Evolutionary conservation across 2,329 filamentous ascomycete species (phyloP), one percentile per base, ranked within the genome.

Genomic region (Tothia fuscella): DNA sequence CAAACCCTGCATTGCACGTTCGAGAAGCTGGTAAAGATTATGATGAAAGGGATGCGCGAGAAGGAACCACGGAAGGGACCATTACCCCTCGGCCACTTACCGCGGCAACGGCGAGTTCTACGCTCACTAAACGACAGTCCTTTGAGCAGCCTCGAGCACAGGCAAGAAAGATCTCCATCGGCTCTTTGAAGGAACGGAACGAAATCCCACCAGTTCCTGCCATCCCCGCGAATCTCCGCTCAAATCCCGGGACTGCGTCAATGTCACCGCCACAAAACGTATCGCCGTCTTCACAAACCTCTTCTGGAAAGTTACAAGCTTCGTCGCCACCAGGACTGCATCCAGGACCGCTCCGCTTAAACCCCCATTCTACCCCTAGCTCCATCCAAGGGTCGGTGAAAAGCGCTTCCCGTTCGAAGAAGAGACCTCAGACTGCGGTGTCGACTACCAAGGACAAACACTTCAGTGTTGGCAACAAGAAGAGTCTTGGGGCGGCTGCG

Each of bases 151-250:
- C 31, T 6, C 26, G 13, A 14, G 16, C 16, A 29, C n/a, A n/a
- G n/a, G 25, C 6, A 16, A 20, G 41, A 20, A 36, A 38, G 17
- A 14, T 33, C 6, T 37, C 32, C 41, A 22, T 43, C 21, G n/a
- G 21, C 14, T 38, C 42, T 14, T n/a, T 12, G 17, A n/a, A 24
- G n/a, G 25, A 44, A 14, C 29, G 16, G 16, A 26, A 32, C 20
- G 25, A 20, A 13, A 44, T 44, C 33, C 42, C 42, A 9, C 42
- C 42, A 20, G 42, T 44, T 9, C 42, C 42, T 24, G 35, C 42
- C 22, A 34, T 44, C 6, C 42, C 42, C 13, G 35, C 21, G 5
- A 20, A 22, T 19, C 34, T 43, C 17, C 29, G 39, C 14, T 35
- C 39, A 25, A 17, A 25, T n/a, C 5, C 28, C 35, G 22, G 7